Conservation (phyloP, 2,329 filamentous ascomycete genomes). For the Stylonectria norvegica region DNA sequence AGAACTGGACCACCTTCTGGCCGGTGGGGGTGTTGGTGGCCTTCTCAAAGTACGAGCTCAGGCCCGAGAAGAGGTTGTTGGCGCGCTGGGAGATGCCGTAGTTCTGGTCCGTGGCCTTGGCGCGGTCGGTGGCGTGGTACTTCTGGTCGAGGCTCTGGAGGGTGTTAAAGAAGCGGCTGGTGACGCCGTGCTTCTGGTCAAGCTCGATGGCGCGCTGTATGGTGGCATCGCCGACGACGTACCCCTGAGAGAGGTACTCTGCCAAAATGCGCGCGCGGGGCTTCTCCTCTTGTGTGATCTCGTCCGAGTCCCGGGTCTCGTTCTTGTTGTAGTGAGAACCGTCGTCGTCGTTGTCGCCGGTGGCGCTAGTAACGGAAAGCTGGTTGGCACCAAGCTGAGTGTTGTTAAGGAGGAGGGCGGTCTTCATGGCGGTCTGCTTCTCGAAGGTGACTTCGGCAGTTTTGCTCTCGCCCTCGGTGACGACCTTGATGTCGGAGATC, state of each 20-base stretch:
- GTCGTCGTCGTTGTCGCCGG: constrained; percentile 64
- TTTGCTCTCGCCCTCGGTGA: constrained; percentile 65
- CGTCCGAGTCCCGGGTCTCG: constrained; percentile 57
- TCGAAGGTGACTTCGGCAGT: constrained; percentile 93
- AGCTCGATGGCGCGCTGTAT: constrained; percentile 82
- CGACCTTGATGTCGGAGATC: constrained; percentile 79
- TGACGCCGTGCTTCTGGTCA: constrained; percentile 86
- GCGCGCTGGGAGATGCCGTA: constrained; percentile 79
- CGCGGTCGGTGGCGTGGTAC: constrained; percentile 84
- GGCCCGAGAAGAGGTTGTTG: constrained; percentile 57
- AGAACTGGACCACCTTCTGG: constrained; percentile 83
- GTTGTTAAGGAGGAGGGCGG: constrained; percentile 93
- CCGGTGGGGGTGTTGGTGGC: constrained; percentile 83
- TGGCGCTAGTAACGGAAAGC: constrained; percentile 68
- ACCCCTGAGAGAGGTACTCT: constrained; percentile 95
- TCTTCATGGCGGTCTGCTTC: constrained; percentile 95
- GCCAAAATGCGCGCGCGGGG: constrained; percentile 88
- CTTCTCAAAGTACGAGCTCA: constrained; percentile 93
- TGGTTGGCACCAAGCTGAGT: constrained; percentile 87
- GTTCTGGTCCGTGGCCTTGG: constrained; percentile 76
- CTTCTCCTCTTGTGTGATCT: constrained; percentile 94
- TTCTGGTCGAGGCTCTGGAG: constrained; percentile 77
- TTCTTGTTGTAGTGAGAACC: constrained; percentile 52
- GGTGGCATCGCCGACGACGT: constrained; percentile 71
- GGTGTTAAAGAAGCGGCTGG: constrained; percentile 71